phyloP scores from a whole-genome alignment of 768 basidiomycete genomes.

The Xerocomus spinulosus region DNA sequence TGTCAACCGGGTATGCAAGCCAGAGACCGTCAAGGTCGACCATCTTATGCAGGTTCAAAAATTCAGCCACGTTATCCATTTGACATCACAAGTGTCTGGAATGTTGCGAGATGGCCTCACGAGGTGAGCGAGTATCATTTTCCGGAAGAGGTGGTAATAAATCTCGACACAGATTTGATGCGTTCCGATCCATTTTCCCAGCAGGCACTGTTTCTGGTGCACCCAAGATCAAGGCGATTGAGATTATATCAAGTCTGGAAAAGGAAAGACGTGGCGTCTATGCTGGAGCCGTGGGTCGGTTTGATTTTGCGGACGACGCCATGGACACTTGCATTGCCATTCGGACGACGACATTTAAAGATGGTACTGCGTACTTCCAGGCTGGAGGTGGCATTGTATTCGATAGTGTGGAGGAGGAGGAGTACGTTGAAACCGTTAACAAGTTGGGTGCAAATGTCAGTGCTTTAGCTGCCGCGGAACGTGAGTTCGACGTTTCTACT shows the following conservation, averaged over 20 bases:
- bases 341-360: slow-evolving; percentile 95
- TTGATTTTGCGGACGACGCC: slow-evolving; percentile 90
- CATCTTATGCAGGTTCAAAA: slow-evolving; percentile 90
- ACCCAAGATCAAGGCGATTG: slow-evolving; percentile 97
- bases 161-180: slow-evolving; percentile 70
- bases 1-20: slow-evolving; percentile 94
- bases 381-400: slow-evolving; percentile 97
- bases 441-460: slow-evolving; percentile 85
- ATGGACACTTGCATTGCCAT: slow-evolving; percentile 99
- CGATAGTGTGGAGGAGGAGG: slow-evolving; percentile 97
- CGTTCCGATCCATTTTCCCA: slow-evolving; percentile 98
- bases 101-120: slow-evolving; percentile 74
- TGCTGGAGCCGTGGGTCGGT: slow-evolving; percentile 96
- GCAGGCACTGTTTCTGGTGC: slow-evolving; percentile 98
- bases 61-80: slow-evolving; percentile 96
- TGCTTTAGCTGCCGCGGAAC: slow-evolving; percentile 83
- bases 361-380: slow-evolving; percentile 86
- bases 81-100: slow-evolving; percentile 95
- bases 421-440: slow-evolving; percentile 93
- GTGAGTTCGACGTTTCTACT: slow-evolving; percentile 45
- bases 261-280: slow-evolving; percentile 90
- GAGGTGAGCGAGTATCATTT: slow-evolving; percentile 48
- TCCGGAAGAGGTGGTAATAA: slow-evolving; percentile 3
- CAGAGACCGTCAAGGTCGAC: slow-evolving; percentile 94
- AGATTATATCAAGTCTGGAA: slow-evolving; percentile 83